Evolutionary conservation across 257 asterid genomes (phyloP).

Genomic region (Handroanthus guayacan): DNA sequence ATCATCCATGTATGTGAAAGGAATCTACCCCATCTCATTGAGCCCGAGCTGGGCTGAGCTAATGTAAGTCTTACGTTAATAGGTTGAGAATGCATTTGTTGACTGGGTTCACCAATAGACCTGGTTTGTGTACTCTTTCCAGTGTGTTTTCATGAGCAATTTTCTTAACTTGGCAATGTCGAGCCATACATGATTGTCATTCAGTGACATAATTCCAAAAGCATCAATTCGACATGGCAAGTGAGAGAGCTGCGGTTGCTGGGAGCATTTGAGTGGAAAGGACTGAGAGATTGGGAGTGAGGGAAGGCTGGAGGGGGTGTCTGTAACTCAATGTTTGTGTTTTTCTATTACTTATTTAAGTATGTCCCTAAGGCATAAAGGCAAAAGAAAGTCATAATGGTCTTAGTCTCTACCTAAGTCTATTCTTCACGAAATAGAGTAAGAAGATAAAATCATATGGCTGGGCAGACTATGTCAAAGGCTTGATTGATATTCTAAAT

Average conservation of each 20-base stretch:
- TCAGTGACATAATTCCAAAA: not conserved
- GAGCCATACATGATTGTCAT: not conserved
- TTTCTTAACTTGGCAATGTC: not conserved
- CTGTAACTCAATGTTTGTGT: not conserved
- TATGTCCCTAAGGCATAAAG: not conserved
- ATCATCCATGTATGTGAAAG: not conserved
- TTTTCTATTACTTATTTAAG: not conserved
- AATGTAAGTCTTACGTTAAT: not conserved
- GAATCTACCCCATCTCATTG: slow-evolving; percentile 2
- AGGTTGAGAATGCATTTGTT: not conserved
- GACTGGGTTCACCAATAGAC: not conserved
- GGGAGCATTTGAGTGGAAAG: not conserved
- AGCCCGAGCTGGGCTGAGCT: not conserved
- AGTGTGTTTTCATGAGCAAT: not conserved
- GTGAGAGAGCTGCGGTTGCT: not conserved
- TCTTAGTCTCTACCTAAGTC: not conserved
- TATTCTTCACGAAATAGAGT: not conserved
- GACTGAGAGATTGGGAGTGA: not conserved
- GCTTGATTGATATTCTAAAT: slow-evolving; percentile 20
- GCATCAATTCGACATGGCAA: slow-evolving; percentile 9
- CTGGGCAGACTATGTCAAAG: not conserved
- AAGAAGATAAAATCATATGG: not conserved
- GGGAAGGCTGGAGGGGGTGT: not conserved
- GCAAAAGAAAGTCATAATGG: not conserved
- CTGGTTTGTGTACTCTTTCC: not conserved